Conservation (phyloP, 2,329 filamentous ascomycete genomes). For the Dryadomyces sulphureus region DNA sequence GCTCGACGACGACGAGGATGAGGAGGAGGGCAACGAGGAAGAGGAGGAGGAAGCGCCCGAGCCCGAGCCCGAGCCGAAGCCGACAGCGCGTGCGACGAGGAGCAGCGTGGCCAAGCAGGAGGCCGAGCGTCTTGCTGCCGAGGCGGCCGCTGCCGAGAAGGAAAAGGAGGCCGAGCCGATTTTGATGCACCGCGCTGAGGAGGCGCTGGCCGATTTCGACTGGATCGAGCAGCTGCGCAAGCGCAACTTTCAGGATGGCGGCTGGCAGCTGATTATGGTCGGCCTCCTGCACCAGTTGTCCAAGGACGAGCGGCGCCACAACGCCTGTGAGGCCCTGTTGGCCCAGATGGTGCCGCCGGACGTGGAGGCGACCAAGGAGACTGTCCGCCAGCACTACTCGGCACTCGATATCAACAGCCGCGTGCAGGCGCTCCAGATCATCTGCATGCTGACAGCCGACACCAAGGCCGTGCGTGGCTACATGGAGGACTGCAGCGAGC, state of each 20-base stretch:
- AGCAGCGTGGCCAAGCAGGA: constrained; percentile 76
- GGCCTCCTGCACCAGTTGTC: constrained; percentile 78
- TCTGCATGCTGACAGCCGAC: constrained; percentile 72
- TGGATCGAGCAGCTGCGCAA: constrained; percentile 78
- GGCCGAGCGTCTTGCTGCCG: constrained; percentile 50
- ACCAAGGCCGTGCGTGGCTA: constrained; percentile 78
- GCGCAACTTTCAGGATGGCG: constrained; percentile 73
- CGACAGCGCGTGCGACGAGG: constrained; percentile 57
- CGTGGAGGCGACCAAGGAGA: constrained; percentile 59
- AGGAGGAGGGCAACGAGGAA: constrained; percentile 46
- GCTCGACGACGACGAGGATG: constrained; percentile 55
- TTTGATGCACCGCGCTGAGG: constrained; percentile 53
- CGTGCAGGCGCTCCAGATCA: constrained; percentile 65
- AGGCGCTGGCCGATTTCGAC: constrained; percentile 58
- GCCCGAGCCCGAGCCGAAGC: constrained; percentile 58
- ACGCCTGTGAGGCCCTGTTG: constrained; percentile 65
- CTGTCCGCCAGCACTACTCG: constrained; percentile 56
- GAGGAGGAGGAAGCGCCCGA: constrained; percentile 37
- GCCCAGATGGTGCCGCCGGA: constrained; percentile 68
- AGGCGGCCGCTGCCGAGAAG: constrained; percentile 38
- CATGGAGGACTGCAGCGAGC: constrained; percentile 81
- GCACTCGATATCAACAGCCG: constrained; percentile 71
- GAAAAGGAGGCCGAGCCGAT: constrained; percentile 31
- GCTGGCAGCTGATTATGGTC: constrained; percentile 83
- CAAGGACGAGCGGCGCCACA: constrained; percentile 53